phyloP scores from a whole-genome alignment of 2,329 filamentous ascomycete species.

The Zymoseptoria tritici region DNA sequence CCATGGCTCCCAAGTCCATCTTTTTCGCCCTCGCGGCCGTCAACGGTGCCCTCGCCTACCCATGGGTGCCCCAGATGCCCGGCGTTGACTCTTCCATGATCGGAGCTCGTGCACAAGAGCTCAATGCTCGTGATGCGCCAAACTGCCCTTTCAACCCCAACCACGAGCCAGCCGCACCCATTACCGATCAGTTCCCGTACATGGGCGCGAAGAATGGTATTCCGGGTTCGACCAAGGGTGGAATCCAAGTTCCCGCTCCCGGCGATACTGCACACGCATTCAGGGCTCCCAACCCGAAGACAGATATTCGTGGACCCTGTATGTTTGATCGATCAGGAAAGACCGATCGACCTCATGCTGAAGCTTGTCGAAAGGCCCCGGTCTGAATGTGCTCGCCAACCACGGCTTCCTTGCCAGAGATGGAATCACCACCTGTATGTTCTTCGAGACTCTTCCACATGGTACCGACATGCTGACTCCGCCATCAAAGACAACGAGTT shows the following conservation, averaged over 20 bases:
- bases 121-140: conserved; percentile 13
- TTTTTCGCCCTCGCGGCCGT: conserved; percentile 7
- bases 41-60: conserved; percentile 27
- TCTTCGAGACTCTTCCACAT: neutral
- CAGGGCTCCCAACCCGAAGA: conserved; percentile 24
- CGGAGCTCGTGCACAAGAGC: conserved; percentile 1
- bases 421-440: neutral
- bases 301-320: conserved; percentile 35
- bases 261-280: conserved; percentile 34
- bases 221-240: conserved; percentile 34
- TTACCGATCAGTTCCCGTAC: conserved; percentile 32
- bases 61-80: conserved; percentile 31
- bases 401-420: conserved; percentile 36
- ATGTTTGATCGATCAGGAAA: neutral
- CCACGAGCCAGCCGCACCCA: conserved; percentile 29
- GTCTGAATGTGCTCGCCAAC: conserved; percentile 36
- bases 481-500: conserved; percentile 35
- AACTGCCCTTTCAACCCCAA: conserved; percentile 33
- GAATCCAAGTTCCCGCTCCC: conserved; percentile 37
- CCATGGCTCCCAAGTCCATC: conserved; percentile 7
- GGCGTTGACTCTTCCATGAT: conserved; percentile 32
- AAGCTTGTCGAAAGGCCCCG: conserved; percentile 3
- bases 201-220: conserved; percentile 35
- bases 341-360: too few relatives aligned
- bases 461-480: neutral